These are phyloP conservation scores for Dichotomopilus funicola DNA, from an alignment of 2,329 filamentous ascomycete species.

Conservation along the genomic window DNA sequence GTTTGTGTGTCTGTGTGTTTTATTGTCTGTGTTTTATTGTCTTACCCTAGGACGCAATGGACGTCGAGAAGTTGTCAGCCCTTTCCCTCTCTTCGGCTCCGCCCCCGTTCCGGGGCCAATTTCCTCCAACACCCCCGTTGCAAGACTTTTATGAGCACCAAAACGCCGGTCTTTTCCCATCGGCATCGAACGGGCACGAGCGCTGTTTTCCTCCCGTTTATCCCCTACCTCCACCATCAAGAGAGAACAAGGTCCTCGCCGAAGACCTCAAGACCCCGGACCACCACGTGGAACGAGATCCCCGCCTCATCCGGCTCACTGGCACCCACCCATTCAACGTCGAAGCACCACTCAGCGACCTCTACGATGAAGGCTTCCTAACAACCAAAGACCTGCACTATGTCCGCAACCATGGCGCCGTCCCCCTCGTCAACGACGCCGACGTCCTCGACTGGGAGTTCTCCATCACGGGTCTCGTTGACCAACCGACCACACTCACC, in stretches of 20 bases:
- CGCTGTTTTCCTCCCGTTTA: conserved; percentile 33
- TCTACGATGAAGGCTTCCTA: conserved; percentile 76
- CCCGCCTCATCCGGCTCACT: conserved; percentile 76
- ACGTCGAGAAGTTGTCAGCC: not conserved
- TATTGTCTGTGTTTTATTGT: not conserved
- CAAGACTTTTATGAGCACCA: conserved; percentile 12
- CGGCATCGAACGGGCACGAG: not conserved
- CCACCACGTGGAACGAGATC: conserved; percentile 70
- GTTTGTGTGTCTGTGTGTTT: not conserved
- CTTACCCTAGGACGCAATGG: conserved; percentile 5
- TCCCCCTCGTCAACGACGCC: conserved; percentile 66
- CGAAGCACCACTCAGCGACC: conserved; percentile 70
- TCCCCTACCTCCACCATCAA: conserved; percentile 62
- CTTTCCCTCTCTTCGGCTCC: not conserved
- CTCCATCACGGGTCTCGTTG: conserved; percentile 75
- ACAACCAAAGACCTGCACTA: conserved; percentile 86
- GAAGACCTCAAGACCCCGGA: conserved; percentile 81
- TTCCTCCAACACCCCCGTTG: conserved; percentile 8
- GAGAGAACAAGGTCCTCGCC: conserved; percentile 57
- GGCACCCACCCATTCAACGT: conserved; percentile 89
- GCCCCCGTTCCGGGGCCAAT: not conserved
- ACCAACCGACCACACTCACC: conserved; percentile 65
- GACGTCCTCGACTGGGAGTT: conserved; percentile 76
- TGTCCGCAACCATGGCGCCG: conserved; percentile 81
- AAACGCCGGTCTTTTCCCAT: not conserved